Evolutionary conservation across 176 grass and related monocot genomes (phyloP).

Genomic region (Aegilops bicornis): DNA sequence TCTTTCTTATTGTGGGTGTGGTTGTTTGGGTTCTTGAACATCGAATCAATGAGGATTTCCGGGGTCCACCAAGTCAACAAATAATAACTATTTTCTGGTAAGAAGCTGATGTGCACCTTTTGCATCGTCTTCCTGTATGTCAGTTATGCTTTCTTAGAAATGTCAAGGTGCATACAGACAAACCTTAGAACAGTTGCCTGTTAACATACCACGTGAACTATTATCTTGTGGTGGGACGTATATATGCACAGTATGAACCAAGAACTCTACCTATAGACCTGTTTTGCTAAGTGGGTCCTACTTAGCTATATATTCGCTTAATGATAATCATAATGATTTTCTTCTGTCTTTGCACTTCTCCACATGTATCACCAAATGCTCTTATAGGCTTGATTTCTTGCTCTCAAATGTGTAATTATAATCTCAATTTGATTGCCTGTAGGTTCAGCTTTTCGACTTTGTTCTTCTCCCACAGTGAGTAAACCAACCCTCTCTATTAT

Average conservation of each 20-base stretch:
- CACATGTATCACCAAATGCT: neutral
- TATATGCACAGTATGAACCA: neutral
- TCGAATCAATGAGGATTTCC: slow-evolving; percentile 90
- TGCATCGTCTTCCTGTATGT: neutral
- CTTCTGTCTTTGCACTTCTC: neutral
- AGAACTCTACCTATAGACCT: too few species aligned
- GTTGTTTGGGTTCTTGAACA: slow-evolving; percentile 96
- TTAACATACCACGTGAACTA: neutral
- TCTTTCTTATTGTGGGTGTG: slow-evolving; percentile 74
- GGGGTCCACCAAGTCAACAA: slow-evolving; percentile 69
- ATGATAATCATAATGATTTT: too few species aligned
- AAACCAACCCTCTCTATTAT: slow-evolving; percentile 31
- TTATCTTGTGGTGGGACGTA: neutral
- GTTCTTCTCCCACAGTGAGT: slow-evolving; percentile 98
- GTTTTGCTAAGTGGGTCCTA: too few species aligned
- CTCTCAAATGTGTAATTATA: slow-evolving; percentile 15
- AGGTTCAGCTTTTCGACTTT: slow-evolving; percentile 99
- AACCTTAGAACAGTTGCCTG: neutral
- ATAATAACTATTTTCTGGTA: slow-evolving; percentile 87
- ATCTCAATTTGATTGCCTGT: slow-evolving; percentile 35
- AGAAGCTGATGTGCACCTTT: slow-evolving; percentile 22
- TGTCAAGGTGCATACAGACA: neutral
- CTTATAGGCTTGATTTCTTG: slow-evolving; percentile 1
- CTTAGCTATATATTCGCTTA: neutral
- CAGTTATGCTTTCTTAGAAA: slow-evolving; percentile 2